Base-by-base conservation (phyloP, 768 basidiomycete genomes). In the Tubosaeta sp. region DNA sequence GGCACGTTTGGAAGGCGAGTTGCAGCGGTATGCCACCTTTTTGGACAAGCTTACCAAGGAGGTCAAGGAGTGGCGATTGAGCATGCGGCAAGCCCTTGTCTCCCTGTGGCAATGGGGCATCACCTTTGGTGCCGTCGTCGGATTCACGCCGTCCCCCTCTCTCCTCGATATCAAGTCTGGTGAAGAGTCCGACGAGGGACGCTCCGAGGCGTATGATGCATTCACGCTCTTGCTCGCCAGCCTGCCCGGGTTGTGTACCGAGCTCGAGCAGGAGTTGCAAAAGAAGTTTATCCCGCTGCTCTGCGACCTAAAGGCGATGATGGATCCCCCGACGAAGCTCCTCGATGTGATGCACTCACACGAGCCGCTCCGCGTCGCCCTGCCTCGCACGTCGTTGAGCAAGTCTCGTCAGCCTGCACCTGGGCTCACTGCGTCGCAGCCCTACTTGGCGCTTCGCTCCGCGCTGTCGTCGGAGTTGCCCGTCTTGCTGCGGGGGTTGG, bases 401-500 rank as follows among this genome's bases (percentile, higher is more conserved):
- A 82, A 83, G 43, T 60, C 55, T 12, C 66, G 64, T 4, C 77
- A 87, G 3, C 88, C 88, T 0, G 78, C 87, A 1, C 72, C 81
- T 0, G 67, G n/a, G n/a, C n/a, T 88, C 19, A 82, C 85, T 22
- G 87, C 88, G 6, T 89, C 86, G 1, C 79, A 82, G 39, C 84
- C 86, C 45, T 93, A 91, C 65, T 74, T 89, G 19, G 89, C 88
- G 0, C 75, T 93, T 5, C 79, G 87, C 5, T 85, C 79, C 0
- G 86, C 91, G 56, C 76, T 93, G 6, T 78, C 77, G 0, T 72
- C 76, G 0, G 91, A 93, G 56, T 76, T 93, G 4, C 91, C 91
- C 0, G 63, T 70, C 1, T 85, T 87, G 60, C 67, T 90, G 16
- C 56, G 54, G 6, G 71, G 84, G 16, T 66, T 91, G 51, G 77